Evolutionary conservation across 164 flowering plant genomes (phyloP).

Genomic region (Chimonanthus salicifolius): DNA sequence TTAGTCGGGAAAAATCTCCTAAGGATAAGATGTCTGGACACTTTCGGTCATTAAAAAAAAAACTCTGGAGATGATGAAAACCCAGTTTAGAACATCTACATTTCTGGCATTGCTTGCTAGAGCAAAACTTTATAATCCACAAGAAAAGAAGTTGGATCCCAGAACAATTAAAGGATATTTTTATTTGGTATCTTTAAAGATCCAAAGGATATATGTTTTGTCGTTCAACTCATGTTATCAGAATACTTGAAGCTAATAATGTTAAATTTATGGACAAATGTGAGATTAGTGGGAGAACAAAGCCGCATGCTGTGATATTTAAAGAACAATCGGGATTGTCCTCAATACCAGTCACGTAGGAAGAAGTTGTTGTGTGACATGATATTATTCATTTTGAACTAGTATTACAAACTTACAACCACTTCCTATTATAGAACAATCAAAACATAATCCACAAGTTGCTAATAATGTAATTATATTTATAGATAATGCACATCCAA

Average conservation of each 20-base stretch:
- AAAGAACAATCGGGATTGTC: background rate
- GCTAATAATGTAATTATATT: background rate
- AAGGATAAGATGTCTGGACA: no score
- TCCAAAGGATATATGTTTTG: slow-evolving; percentile 1
- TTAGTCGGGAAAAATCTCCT: no score
- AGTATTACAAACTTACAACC: background rate
- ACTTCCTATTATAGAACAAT: background rate
- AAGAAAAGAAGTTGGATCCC: slow-evolving; percentile 1
- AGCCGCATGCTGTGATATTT: background rate
- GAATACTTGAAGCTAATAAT: background rate
- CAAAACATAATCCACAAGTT: background rate
- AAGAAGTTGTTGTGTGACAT: background rate
- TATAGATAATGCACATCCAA: background rate
- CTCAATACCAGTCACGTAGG: background rate
- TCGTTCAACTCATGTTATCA: background rate
- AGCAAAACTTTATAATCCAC: background rate
- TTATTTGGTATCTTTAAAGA: background rate
- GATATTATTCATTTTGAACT: background rate
- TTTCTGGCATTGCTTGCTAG: background rate
- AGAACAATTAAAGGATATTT: background rate
- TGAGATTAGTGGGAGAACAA: background rate
- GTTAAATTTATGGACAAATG: background rate
- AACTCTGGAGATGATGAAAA: background rate
- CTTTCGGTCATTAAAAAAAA: no score
- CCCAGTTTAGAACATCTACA: background rate